phyloP scores from a whole-genome alignment of 768 basidiomycete species.

The Pulveroboletus ravenelii region DNA sequence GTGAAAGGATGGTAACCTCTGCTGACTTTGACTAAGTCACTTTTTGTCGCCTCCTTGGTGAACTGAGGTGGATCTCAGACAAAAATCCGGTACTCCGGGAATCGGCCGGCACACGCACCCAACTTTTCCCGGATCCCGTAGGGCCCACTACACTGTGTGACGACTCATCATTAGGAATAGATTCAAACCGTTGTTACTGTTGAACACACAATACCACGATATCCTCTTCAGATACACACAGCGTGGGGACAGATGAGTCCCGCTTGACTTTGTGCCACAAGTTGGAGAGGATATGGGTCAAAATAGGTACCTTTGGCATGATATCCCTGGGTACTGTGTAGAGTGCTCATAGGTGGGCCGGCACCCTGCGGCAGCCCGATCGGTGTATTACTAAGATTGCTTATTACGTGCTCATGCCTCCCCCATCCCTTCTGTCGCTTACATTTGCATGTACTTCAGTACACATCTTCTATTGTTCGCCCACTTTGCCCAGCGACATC shows the following conservation, averaged over 20 bases:
- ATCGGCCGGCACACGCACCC: slow-evolving; percentile 6
- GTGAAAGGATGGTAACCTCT: slow-evolving; percentile 4
- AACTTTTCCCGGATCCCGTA: slow-evolving; percentile 19
- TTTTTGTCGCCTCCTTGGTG: slow-evolving; percentile 7
- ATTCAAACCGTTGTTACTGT: not conserved
- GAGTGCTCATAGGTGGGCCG: too few relatives aligned
- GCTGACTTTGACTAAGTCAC: not conserved
- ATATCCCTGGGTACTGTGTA: too few relatives aligned
- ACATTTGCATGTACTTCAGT: too few relatives aligned
- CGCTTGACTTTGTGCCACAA: slow-evolving; percentile 14
- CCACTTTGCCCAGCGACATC: too few relatives aligned
- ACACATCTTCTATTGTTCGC: too few relatives aligned
- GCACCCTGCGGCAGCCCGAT: too few relatives aligned
- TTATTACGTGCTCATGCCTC: too few relatives aligned
- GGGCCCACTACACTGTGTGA: slow-evolving; percentile 14
- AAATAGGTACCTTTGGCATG: not conserved
- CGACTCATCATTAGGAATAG: not conserved
- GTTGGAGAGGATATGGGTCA: not conserved
- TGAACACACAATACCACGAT: slow-evolving; percentile 19
- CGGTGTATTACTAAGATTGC: too few relatives aligned
- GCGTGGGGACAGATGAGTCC: not conserved
- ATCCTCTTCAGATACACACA: slow-evolving; percentile 11
- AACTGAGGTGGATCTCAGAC: slow-evolving; percentile 8
- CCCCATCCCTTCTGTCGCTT: too few relatives aligned
- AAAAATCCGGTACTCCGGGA: not conserved